Evolutionary conservation across 192 early-diverging fungal species (phyloP).

Genomic region (Coemansia sp.): DNA sequence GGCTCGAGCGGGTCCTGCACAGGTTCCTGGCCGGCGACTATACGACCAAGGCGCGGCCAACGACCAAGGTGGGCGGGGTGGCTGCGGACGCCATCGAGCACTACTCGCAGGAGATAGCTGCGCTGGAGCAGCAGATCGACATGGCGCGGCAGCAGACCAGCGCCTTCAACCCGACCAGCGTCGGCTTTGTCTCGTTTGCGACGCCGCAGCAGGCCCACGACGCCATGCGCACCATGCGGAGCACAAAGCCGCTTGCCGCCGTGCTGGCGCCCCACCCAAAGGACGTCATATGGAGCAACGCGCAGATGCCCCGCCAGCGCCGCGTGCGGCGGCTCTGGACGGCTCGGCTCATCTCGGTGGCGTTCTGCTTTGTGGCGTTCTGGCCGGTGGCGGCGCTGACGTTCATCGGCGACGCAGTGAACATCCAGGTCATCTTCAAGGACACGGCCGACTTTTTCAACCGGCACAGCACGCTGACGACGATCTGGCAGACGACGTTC

Average conservation of each 20-base stretch:
- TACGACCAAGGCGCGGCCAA: constrained; percentile 34
- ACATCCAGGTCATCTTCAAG: constrained; percentile 59
- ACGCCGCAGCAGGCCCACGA: constrained; percentile 54
- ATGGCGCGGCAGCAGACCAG: constrained; percentile 47
- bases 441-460: constrained; percentile 52
- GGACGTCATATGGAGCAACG: constrained; percentile 76
- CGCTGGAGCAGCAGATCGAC: constrained; percentile 57
- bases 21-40: constrained; percentile 52
- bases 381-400: constrained; percentile 65
- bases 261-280: constrained; percentile 66
- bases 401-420: constrained; percentile 58
- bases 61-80: constrained; percentile 42
- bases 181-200: constrained; percentile 68
- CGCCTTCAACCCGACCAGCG: constrained; percentile 59
- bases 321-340: constrained; percentile 46
- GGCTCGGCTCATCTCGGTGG: constrained; percentile 50
- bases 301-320: constrained; percentile 55
- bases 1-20: constrained; percentile 64
- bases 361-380: constrained; percentile 64
- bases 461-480: constrained; percentile 52
- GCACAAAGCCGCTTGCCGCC: constrained; percentile 14
- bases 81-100: constrained; percentile 71
- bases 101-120: constrained; percentile 63
- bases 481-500: constrained; percentile 64
- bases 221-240: constrained; percentile 35